These are phyloP conservation scores for Dictyostelium discoideum DNA, from an alignment of 78 protist species.

Conservation along the genomic window dicty_2.7 NC_007090.3:3389501-3390000, in stretches of 20 bases:
- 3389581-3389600: background rate
- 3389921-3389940: no score
- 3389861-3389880: background rate
- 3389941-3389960: no score
- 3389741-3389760: background rate
- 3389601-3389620: background rate
- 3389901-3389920: background rate
- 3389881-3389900: no score
- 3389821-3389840: background rate
- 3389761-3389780: background rate
- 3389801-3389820: background rate
- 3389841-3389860: conserved; percentile 18
- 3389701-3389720: background rate
- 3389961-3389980: no score
- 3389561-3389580: conserved; percentile 24
- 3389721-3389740: background rate
- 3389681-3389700: background rate
- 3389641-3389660: background rate
- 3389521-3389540: background rate
- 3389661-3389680: conserved; percentile 5
- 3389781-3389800: background rate
- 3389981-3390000: no score
- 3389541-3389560: background rate
- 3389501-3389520: conserved; percentile 21
- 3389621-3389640: background rate